Evolutionary conservation across 257 asterid genomes (phyloP).

Genomic region (Solanum tarijense): DNA sequence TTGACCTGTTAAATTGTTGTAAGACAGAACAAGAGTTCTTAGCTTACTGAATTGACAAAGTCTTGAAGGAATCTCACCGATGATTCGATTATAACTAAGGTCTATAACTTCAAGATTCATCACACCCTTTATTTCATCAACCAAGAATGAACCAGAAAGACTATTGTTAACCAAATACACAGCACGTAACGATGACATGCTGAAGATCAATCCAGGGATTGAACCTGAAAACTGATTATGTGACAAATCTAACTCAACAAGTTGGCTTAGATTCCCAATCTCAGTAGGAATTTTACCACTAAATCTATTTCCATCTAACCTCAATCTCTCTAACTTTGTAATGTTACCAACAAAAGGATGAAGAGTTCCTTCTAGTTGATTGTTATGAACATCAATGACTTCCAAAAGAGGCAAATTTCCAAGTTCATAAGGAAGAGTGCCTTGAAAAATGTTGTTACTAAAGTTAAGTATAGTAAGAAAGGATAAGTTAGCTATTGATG

Average conservation of each 20-base stretch:
- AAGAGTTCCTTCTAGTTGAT: constrained; percentile 3
- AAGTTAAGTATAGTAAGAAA: constrained; percentile 14
- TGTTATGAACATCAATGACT: background rate
- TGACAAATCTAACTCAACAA: background rate
- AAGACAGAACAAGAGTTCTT: constrained; percentile 2
- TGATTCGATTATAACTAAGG: constrained; percentile 13
- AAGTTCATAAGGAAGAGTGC: background rate
- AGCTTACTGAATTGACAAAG: constrained; percentile 12
- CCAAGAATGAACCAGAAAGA: constrained; percentile 16
- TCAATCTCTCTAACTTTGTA: background rate
- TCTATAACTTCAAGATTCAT: constrained; percentile 8
- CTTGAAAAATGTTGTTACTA: constrained; percentile 6
- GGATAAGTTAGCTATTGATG: constrained; percentile 20
- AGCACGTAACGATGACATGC: constrained; percentile 9
- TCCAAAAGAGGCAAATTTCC: background rate
- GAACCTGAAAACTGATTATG: constrained; percentile 18
- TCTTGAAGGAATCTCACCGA: constrained; percentile 13
- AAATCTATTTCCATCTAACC: background rate
- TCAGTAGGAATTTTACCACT: constrained; percentile 7
- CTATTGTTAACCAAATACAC: constrained; percentile 13
- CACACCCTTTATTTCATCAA: background rate
- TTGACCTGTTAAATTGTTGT: constrained; percentile 16
- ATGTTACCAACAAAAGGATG: background rate
- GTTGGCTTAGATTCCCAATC: background rate
- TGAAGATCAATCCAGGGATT: constrained; percentile 19